Base-by-base conservation (phyloP, 1,284 basidiomycete species). In the Ustilago bromivora region DNA sequence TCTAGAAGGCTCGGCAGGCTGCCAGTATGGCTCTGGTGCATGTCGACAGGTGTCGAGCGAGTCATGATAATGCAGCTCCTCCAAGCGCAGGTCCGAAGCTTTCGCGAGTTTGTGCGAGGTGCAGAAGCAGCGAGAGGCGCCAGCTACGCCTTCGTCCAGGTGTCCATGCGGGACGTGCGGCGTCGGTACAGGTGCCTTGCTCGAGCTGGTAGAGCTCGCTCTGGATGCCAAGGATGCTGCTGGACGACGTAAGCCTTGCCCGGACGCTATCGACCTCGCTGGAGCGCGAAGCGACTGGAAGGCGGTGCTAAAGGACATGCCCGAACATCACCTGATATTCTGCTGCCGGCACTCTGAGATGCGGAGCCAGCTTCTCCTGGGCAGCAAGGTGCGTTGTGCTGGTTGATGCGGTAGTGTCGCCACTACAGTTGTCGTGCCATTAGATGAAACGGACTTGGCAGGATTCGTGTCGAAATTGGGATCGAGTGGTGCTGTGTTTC, bases 71-170 rank as follows among this genome's bases (percentile, higher is more conserved):
- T 57, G 61, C 12, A 73, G 61, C 41, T 73, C 71, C 41, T 67
- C 65, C n/a, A 64, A 41, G 4, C 65, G 65, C 10, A 73, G 58
- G 17, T 73, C 71, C 10, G 75, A 77, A 0, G 64, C 68, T 60
- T 77, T 77, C 19, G 34, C 12, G 12, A 8, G 54, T 8, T 43
- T 47, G 34, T 40, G 57, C 4, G 66, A 66, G 3, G 63, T 49
- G 47, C 75, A 77, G 10, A 77, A 77, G 70, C 75, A 77, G 10
- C 75, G 62, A 15, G 75, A 77, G 2, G 75, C 67, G 2, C 75
- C 75, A 41, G 75, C 74, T 7, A 54, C 53, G 15, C 70, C 61
- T 19, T 53, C 47, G 9, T 61, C 54, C 13, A 65, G 35, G 41
- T 57, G 46, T 54, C 54, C 59, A 34, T 76, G 74, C 3, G 74